Base-by-base conservation (phyloP, 2,329 filamentous ascomycete genomes). In the Ophiostoma pallidulum region DNA sequence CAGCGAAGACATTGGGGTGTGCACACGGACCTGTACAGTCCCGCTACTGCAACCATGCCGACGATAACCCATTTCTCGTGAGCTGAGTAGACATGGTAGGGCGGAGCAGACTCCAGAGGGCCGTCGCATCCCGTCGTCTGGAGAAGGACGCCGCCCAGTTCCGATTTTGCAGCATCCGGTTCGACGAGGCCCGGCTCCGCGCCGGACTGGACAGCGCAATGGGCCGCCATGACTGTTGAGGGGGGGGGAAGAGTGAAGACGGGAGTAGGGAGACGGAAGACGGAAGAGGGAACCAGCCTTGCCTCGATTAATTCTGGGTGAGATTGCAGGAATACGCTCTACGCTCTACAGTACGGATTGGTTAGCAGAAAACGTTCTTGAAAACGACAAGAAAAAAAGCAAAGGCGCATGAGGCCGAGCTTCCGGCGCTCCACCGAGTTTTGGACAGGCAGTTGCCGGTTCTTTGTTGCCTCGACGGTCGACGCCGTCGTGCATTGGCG, bases 51-150 rank as follows among this genome's bases (percentile, higher is more conserved):
- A 2, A 59, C 59, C 37, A 60, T 56, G 2, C 46, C 53, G 3
- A 59, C 57, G 0, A 60, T 50, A 18, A 53, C 47, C 58, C 57
- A 60, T 49, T 60, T 61, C 48, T 60, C 57, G 6, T 49, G 44
- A 1, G 51, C 48, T 8, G 49, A 54, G 41, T 58, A 60, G 26
- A 60, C 49, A 42, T 55, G 57, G 28, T 60, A 60, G 4, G 50
- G 51, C 9, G 47, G 47, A 13, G 37, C n/a, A 3, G 45, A 18
- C 12, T 5, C n/a, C 10, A 35, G 32, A 16, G 31, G n/a, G 14
- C 31, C 10, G 36, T 2, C 1, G 36, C 18, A 7, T 16, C n/a
- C 8, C 32, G 7, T 8, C 32, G 33, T 40, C 37, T 3, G 31
- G 13, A 33, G 31, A 33, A 33, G 24, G 10, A 28, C 31, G 13